Percentiles rank a stretch among this genome's conserved stretches.
These are phyloP conservation scores for Cladosporium sp. DNA, from an alignment of 2,329 filamentous ascomycete species.

Conservation along the genomic window DNA sequence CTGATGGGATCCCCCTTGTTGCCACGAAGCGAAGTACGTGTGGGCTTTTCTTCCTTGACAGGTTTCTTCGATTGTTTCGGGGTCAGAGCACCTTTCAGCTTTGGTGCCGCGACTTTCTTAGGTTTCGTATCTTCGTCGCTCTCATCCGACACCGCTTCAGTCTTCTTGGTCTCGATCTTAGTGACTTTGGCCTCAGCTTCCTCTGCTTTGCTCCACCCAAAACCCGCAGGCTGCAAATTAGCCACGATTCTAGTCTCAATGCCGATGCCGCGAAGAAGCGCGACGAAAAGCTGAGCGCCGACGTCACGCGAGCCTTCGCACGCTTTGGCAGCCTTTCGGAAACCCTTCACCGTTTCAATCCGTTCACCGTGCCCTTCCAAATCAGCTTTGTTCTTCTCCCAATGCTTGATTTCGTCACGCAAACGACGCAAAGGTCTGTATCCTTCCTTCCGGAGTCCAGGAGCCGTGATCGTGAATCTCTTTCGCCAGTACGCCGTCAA, in stretches of 20 bases:
- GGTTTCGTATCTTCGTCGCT: slow-evolving; percentile 17
- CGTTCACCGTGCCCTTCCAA: slow-evolving; percentile 69
- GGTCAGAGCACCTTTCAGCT: slow-evolving; percentile 7
- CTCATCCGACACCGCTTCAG: slow-evolving; percentile 15
- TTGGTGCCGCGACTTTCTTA: slow-evolving; percentile 8
- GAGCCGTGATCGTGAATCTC: slow-evolving; percentile 70
- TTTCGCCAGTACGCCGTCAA: slow-evolving; percentile 87
- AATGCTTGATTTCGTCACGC: slow-evolving; percentile 68
- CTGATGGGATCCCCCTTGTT: slow-evolving; percentile 38
- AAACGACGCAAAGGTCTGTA: slow-evolving; percentile 76
- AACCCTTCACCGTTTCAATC: slow-evolving; percentile 62
- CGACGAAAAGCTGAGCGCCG: slow-evolving; percentile 85
- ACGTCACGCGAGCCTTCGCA: slow-evolving; percentile 82
- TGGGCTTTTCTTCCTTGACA: slow-evolving; percentile 18
- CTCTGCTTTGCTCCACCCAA: slow-evolving; percentile 85
- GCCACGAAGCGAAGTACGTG: slow-evolving; percentile 24
- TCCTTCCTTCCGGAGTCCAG: slow-evolving; percentile 81
- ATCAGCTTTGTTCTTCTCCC: slow-evolving; percentile 60
- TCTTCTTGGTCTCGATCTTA: slow-evolving; percentile 22
- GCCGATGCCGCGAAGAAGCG: slow-evolving; percentile 72
- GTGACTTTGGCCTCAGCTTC: slow-evolving; percentile 58
- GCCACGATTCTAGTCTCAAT: slow-evolving; percentile 79
- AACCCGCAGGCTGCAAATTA: slow-evolving; percentile 80
- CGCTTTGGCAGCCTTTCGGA: slow-evolving; percentile 62
- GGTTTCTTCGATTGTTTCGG: slow-evolving; percentile 12